Evolutionary conservation across 1,284 basidiomycete species (phyloP), one percentile per base, ranked within the genome.

Genomic region (Tylopilus orsonianus): DNA sequence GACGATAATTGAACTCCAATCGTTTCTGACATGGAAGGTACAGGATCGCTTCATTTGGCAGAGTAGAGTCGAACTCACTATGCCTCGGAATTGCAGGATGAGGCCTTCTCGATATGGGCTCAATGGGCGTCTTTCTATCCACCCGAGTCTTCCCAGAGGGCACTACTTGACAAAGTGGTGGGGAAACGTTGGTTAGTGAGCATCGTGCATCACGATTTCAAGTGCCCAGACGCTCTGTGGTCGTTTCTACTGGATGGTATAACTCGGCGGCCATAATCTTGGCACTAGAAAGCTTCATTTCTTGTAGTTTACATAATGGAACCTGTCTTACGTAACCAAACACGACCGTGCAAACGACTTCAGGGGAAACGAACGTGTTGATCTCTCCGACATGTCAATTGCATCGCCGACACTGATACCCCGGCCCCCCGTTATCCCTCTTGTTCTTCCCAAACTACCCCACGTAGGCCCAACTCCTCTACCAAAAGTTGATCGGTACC

Each of bases 81-180:
- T n/a, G n/a, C n/a, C n/a, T n/a, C n/a, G n/a, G 8, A 13, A 8
- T 39, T 48, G 14, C 62, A 96, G 92, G 93, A 97, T 34, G 97
- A 99, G 69, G 96, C 94, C 1, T 99, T 97, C 65, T 88, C 85
- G 8, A 96, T 97, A 55, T 99, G 96, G 96, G 78, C 80, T 2
- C 90, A 96, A 58, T 99, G 97, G 96, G 87, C 92, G 16, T 80
- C 86, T 20, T 85, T 92, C 52, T 97, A 94, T 65, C 81, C 87
- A 1, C 85, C 88, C 2, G 74, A 69, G 8, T 93, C 93, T 0
- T 70, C 78, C 7, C 87, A 93, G 48, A 79, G 93, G 44, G 72
- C 73, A 44, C 64, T 95, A 19, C 74, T 99, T 20, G 86, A 95
- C 46, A 57, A 69, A 7, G 79, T 98, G 24, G 74, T 82, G 44